phyloP scores from a whole-genome alignment of 2,329 filamentous ascomycete genomes.

The Tolypocladium album region DNA sequence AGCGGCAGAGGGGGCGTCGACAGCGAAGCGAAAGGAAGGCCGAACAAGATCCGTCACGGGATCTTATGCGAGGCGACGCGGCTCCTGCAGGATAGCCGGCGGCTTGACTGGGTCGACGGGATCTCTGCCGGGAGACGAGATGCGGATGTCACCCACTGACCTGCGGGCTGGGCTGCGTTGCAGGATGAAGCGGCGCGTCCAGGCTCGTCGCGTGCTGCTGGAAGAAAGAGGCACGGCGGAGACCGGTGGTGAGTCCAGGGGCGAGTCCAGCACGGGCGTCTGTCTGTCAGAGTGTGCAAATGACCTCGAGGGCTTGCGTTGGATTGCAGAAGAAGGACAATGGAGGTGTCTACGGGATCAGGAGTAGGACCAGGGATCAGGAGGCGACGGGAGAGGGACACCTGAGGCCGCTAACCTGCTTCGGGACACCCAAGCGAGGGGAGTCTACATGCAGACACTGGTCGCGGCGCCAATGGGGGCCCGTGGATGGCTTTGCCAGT shows the following conservation, averaged over 20 bases:
- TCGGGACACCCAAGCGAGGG: not conserved
- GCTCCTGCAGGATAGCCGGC: not conserved
- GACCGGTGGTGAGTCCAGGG: not conserved
- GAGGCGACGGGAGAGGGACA: not conserved
- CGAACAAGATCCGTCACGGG: slow-evolving; percentile 3
- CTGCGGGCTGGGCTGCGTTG: not conserved
- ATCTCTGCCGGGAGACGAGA: not conserved
- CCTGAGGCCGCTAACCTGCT: not conserved
- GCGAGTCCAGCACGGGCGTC: not conserved
- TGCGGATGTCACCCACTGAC: not conserved
- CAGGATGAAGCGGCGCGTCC: not conserved
- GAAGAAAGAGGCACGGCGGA: not conserved
- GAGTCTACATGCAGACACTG: not conserved
- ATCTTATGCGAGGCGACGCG: slow-evolving; percentile 2
- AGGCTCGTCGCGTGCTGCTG: not conserved
- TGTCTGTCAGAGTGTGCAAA: not conserved
- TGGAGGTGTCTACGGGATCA: not conserved
- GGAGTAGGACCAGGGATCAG: not conserved
- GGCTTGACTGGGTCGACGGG: not conserved
- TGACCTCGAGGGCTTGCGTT: not conserved
- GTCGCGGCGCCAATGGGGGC: not conserved
- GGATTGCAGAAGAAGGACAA: not conserved
- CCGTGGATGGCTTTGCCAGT: not conserved
- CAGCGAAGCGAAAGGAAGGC: slow-evolving; percentile 1
- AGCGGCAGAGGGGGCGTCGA: not conserved